These are phyloP conservation scores for Chenopodium album DNA, from an alignment of 148 eudicot genomes.

Conservation along the genomic window DNA sequence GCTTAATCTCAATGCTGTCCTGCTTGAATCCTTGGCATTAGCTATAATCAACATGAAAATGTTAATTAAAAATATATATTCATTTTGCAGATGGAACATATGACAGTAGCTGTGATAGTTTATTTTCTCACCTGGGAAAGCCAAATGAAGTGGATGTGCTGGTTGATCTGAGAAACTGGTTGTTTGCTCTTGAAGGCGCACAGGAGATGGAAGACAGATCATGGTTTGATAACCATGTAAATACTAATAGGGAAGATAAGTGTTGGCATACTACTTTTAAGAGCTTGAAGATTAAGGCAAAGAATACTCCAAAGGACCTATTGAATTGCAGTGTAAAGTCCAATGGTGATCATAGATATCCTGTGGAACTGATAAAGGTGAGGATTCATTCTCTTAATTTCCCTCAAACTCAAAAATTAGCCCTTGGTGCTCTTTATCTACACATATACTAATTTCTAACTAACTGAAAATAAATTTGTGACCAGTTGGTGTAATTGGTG, in stretches of 20 bases:
- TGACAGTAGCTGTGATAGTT: conserved; percentile 42
- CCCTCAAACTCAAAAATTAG: background rate
- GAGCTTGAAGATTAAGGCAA: conserved; percentile 61
- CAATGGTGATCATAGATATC: conserved; percentile 42
- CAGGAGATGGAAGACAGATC: conserved; percentile 47
- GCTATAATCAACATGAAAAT: background rate
- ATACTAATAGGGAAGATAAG: conserved; percentile 63
- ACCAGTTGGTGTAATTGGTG: background rate
- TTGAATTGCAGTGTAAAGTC: conserved; percentile 36
- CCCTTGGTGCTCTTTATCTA: conserved; percentile 6
- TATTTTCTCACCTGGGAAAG: conserved; percentile 59
- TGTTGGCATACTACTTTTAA: conserved; percentile 90
- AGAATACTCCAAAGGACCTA: conserved; percentile 52
- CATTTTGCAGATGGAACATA: conserved; percentile 49
- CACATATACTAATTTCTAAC: background rate
- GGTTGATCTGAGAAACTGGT: conserved; percentile 77
- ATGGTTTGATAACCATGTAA: conserved; percentile 34
- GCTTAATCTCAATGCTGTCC: background rate
- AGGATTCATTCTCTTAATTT: conserved; percentile 28
- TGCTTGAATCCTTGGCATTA: background rate
- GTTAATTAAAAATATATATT: background rate
- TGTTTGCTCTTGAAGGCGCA: conserved; percentile 93
- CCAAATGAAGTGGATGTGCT: conserved; percentile 91
- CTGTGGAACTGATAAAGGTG: conserved; percentile 79
- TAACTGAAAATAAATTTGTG: background rate